Percentiles rank a stretch among this genome's conserved stretches.
phyloP scores from a whole-genome alignment of 1,284 basidiomycete genomes.

The Schizophyllum commune region DNA sequence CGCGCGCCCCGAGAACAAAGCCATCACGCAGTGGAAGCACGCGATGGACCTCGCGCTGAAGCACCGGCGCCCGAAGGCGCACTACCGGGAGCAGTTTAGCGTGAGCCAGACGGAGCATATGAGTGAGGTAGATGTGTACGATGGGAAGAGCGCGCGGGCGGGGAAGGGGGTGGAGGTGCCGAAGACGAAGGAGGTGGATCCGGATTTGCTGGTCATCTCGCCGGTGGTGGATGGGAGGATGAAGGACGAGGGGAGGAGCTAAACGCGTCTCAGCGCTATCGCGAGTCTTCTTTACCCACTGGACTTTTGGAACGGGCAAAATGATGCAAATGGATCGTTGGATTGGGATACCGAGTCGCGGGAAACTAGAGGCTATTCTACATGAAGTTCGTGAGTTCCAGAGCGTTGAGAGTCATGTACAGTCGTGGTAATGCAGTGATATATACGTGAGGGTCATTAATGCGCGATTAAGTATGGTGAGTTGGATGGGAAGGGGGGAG shows the following conservation, averaged over 20 bases:
- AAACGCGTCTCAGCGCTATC: background rate
- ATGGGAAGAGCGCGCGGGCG: conserved; percentile 43
- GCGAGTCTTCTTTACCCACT: background rate
- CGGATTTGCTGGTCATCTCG: conserved; percentile 57
- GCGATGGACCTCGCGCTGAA: conserved; percentile 37
- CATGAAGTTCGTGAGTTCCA: too few relatives aligned
- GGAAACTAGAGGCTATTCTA: too few relatives aligned
- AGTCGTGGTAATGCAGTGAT: too few relatives aligned
- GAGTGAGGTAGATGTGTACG: conserved; percentile 66
- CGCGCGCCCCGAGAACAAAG: conserved; percentile 10
- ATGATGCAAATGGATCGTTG: too few relatives aligned
- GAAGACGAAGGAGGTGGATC: conserved; percentile 24
- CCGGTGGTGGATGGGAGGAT: conserved; percentile 70
- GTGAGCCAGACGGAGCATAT: conserved; percentile 68
- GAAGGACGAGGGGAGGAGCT: conserved; percentile 45
- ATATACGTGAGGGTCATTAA: too few relatives aligned
- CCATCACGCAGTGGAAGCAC: conserved; percentile 41
- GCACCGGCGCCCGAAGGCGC: conserved; percentile 38
- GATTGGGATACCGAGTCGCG: too few relatives aligned
- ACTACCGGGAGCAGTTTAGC: conserved; percentile 54
- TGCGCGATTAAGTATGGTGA: too few relatives aligned
- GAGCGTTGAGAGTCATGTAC: too few relatives aligned
- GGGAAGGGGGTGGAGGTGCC: conserved; percentile 21
- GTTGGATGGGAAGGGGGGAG: too few relatives aligned
- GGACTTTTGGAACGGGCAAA: too few relatives aligned